Percentiles rank a stretch among this genome's conserved stretches.
These are phyloP conservation scores for Puccinia coronata DNA, from an alignment of 1,284 basidiomycete species.

Conservation along the genomic window DNA sequence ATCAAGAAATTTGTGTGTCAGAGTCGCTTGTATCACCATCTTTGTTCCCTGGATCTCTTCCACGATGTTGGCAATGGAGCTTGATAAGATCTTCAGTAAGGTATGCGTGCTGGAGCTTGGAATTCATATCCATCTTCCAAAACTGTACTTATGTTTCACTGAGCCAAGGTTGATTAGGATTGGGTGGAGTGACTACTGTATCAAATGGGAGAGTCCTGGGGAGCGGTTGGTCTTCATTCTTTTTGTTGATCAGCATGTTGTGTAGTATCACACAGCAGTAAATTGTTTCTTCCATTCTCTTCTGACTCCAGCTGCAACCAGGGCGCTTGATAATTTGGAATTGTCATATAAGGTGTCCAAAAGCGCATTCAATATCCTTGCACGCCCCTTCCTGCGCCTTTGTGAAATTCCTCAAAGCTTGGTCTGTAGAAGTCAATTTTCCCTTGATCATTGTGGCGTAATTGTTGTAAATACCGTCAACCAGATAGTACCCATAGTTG, in stretches of 20 bases:
- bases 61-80: background rate
- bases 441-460: background rate
- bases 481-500: slow-evolving; percentile 33
- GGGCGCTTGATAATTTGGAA: slow-evolving; percentile 4
- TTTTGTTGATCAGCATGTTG: slow-evolving; percentile 13
- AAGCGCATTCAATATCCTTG: slow-evolving; percentile 3
- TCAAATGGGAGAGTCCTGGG: background rate
- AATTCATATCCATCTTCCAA: background rate
- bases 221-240: background rate
- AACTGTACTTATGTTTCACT: background rate
- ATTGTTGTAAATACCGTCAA: background rate
- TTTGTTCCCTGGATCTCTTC: no score
- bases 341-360: background rate
- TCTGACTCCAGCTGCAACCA: background rate
- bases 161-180: background rate
- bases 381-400: background rate
- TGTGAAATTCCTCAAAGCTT: background rate
- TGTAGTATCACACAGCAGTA: slow-evolving; percentile 2
- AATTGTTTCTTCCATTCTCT: background rate
- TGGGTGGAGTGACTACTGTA: background rate
- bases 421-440: background rate
- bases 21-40: no score
- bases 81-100: background rate
- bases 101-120: background rate
- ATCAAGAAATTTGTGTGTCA: no score